Evolutionary conservation across 345 rosid genomes (phyloP), one percentile per base, ranked within the genome.

Genomic region (Melaleuca alternifolia): DNA sequence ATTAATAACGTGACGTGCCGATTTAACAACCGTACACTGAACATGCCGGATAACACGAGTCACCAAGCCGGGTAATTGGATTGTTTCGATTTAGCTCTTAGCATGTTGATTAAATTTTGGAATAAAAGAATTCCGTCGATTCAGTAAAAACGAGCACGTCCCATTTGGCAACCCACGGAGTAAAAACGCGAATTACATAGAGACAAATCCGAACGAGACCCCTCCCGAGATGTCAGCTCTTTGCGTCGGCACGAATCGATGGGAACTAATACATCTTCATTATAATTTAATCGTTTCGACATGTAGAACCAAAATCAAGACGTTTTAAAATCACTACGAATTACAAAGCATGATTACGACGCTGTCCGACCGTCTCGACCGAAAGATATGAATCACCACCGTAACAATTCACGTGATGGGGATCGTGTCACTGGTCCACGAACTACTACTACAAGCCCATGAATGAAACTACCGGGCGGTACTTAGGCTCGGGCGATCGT

Each of bases 171-270:
- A 6, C 21, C 1, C 5, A 9, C 11, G 1, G 2, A 41, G 21
- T 61, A 7, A 3, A 28, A 61, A 30, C 20, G 14, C 41, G 4
- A 61, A 14, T 61, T 28, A 30, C 5, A 15, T 3, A 6, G 10
- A 3, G 37, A 59, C 15, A 62, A 30, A n/a, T 5, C 30, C 37
- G 10, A 28, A 62, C 8, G 15, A 7, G 76, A 7, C 21, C 15
- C 0, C 0, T 14, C 7, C 30, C 4, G 21, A 30, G 20, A 14
- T 7, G 10, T 5, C 7, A 62, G 16, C 21, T 6, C 28, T 28
- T 28, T 30, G 15, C 1, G 2, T 15, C 2, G 11, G 6, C 8
- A 4, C 71, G 2, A 59, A n/a, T 59, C 6, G 30, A n/a, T 20
- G 28, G 37, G 14, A 61, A 14, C 8, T 28, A 30, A 15, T 4